phyloP scores from a whole-genome alignment of 1,284 basidiomycete genomes.

The Entoloma clypeatum region DNA sequence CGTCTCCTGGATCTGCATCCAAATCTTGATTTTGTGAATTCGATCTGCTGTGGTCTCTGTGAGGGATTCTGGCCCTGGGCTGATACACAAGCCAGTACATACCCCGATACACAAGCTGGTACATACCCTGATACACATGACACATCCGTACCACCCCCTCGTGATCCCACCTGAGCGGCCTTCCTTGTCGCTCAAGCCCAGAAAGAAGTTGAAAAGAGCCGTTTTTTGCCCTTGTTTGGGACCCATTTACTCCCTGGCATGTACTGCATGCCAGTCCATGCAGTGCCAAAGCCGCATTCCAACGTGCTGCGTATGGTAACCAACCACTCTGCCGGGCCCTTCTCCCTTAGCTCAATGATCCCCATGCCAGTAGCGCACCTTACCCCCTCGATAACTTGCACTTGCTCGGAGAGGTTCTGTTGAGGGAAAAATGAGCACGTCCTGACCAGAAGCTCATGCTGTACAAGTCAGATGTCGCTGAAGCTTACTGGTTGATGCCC shows the following conservation, averaged over 20 bases:
- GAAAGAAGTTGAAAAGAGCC: conserved; percentile 28
- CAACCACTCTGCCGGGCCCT: conserved; percentile 31
- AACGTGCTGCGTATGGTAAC: conserved; percentile 34
- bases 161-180: background rate
- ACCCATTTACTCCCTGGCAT: conserved; percentile 35
- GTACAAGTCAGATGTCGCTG: conserved; percentile 37
- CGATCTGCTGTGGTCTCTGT: conserved; percentile 20
- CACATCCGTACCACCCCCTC: background rate
- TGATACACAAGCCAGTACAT: conserved; percentile 33
- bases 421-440: background rate
- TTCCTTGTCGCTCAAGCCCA: conserved; percentile 32
- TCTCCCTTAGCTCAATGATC: conserved; percentile 37
- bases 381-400: conserved; percentile 24
- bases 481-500: conserved; percentile 33
- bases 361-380: conserved; percentile 13
- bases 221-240: conserved; percentile 35
- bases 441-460: conserved; percentile 15
- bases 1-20: no score
- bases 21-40: no score
- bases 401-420: conserved; percentile 21
- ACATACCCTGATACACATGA: conserved; percentile 6
- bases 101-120: no score
- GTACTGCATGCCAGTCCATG: conserved; percentile 30
- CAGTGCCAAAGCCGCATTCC: conserved; percentile 35
- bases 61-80: conserved; percentile 21